Percentiles rank a stretch among this genome's conserved stretches.
These are phyloP conservation scores for Fusarium bulbicola DNA, from an alignment of 2,329 filamentous ascomycete genomes.

Conservation along the genomic window DNA sequence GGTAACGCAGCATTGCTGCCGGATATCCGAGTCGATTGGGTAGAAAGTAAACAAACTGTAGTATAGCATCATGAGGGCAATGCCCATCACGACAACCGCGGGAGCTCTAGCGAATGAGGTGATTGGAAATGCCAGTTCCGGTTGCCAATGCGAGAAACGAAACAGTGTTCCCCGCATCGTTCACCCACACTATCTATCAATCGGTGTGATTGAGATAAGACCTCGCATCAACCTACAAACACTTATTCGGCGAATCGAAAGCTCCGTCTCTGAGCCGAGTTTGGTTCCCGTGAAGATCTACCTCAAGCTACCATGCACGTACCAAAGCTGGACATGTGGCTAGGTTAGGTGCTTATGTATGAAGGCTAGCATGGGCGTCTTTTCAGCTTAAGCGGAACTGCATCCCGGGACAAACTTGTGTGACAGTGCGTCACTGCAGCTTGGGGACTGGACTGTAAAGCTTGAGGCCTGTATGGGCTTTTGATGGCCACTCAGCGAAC, in stretches of 20 bases:
- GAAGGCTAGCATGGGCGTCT: not conserved
- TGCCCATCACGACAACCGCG: slow-evolving; percentile 14
- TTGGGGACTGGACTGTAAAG: slow-evolving; percentile 15
- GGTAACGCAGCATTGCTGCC: not conserved
- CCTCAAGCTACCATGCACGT: slow-evolving; percentile 6
- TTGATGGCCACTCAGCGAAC: slow-evolving; percentile 30
- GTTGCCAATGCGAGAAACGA: slow-evolving; percentile 9
- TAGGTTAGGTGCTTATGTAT: slow-evolving; percentile 4
- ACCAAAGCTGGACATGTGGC: slow-evolving; percentile 8
- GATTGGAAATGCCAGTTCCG: not conserved
- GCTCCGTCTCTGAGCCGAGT: not conserved
- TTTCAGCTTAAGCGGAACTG: slow-evolving; percentile 22
- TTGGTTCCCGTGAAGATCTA: slow-evolving; percentile 5
- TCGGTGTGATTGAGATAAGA: slow-evolving; percentile 20
- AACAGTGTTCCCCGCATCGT: slow-evolving; percentile 30
- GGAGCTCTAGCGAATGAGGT: slow-evolving; percentile 26
- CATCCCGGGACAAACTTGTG: slow-evolving; percentile 23
- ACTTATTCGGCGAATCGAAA: slow-evolving; percentile 3
- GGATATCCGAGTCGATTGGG: slow-evolving; percentile 12
- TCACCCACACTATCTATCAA: slow-evolving; percentile 21
- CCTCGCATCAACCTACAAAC: slow-evolving; percentile 12
- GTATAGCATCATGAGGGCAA: slow-evolving; percentile 24
- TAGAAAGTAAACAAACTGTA: slow-evolving; percentile 28
- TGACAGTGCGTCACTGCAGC: slow-evolving; percentile 36
- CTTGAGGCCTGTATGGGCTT: slow-evolving; percentile 1